Base-by-base conservation (phyloP, 2,329 filamentous ascomycete species). In the Ophiocordyceps camponoti-rufipedis region DNA sequence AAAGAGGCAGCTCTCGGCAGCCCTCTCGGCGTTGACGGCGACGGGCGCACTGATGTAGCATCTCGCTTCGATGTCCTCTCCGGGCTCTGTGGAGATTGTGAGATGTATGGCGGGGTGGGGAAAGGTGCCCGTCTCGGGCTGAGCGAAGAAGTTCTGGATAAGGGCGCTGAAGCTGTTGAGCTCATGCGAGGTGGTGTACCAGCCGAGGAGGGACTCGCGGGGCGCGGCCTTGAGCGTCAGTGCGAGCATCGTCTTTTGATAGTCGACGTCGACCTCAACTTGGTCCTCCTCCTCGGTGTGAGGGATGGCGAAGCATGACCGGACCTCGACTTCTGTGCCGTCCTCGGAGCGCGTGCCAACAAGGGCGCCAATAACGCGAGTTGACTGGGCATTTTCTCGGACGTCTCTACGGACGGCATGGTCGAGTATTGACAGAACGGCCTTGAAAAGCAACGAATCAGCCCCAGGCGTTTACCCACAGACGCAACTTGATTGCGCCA, bases 261-360 rank as follows among this genome's bases (percentile, higher is more conserved):
- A 98, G 68, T 98, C 91, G 75, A 98, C 94, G 63, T 98, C 91
- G 52, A 98, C 91, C 68, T 98, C 91, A 58, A 98, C 91, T 68
- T 98, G 91, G 67, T 98, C 91, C 62, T 88, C 84, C 55, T 89
- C 94, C 70, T 98, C 91, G 55, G 89, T 96, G 71, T 98, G 91
- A 54, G 89, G 88, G 59, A 98, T 94, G 54, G 91, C 91, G 64
- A 98, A 98, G 70, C 86, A 89, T 60, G 86, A 93, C 61, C 86
- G 81, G 58, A 98, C 91, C 67, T 94, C 87, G 58, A 94, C 85
- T 65, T 96, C 89, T 61, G 84, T 86, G 64, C 89, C 91, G 73
- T 98, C 91, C 70, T 98, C 91, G 62, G 83, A 91, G 54, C 91
- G 83, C 54, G 82, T 82, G 60, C 91, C 91, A 47, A 98, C 80